Evolutionary conservation across 2,329 filamentous ascomycete genomes (phyloP).

Genomic region (Mollisia scopiformis): DNA sequence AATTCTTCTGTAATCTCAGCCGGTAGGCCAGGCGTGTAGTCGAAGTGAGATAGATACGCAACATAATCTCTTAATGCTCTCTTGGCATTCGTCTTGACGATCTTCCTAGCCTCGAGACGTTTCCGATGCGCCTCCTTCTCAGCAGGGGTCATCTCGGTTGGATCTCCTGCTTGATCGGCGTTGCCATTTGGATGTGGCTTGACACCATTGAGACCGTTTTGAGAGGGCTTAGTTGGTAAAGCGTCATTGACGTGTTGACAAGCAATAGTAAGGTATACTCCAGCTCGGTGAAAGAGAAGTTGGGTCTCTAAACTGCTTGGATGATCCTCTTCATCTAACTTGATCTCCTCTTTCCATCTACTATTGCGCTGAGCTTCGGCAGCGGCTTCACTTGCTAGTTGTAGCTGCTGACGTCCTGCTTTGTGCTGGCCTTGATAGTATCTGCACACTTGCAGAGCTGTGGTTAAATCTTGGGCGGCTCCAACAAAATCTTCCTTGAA

Average conservation of each 20-base stretch:
- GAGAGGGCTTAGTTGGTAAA: slow-evolving; percentile 40
- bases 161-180: slow-evolving; percentile 14
- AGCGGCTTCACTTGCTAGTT: slow-evolving; percentile 46
- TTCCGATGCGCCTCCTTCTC: slow-evolving; percentile 47
- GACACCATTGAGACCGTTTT: slow-evolving; percentile 28
- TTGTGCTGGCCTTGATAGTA: slow-evolving; percentile 38
- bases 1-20: slow-evolving; percentile 48
- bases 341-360: slow-evolving; percentile 50
- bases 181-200: slow-evolving; percentile 16
- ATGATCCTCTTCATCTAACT: slow-evolving; percentile 64
- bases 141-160: slow-evolving; percentile 41
- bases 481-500: slow-evolving; percentile 76
- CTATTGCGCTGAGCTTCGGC: slow-evolving; percentile 37
- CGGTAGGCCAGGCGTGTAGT: slow-evolving; percentile 67
- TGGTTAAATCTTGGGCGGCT: slow-evolving; percentile 71
- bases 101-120: slow-evolving; percentile 64
- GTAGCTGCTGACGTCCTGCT: slow-evolving; percentile 47
- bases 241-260: slow-evolving; percentile 65
- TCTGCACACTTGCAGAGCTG: slow-evolving; percentile 57
- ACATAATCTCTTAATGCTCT: slow-evolving; percentile 76
- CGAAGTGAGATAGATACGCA: slow-evolving; percentile 71
- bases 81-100: slow-evolving; percentile 75
- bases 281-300: slow-evolving; percentile 75
- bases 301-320: slow-evolving; percentile 77
- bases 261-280: slow-evolving; percentile 72